These are phyloP conservation scores for Colletotrichum theobromicola DNA, from an alignment of 2,329 filamentous ascomycete genomes.

Conservation along the genomic window DNA sequence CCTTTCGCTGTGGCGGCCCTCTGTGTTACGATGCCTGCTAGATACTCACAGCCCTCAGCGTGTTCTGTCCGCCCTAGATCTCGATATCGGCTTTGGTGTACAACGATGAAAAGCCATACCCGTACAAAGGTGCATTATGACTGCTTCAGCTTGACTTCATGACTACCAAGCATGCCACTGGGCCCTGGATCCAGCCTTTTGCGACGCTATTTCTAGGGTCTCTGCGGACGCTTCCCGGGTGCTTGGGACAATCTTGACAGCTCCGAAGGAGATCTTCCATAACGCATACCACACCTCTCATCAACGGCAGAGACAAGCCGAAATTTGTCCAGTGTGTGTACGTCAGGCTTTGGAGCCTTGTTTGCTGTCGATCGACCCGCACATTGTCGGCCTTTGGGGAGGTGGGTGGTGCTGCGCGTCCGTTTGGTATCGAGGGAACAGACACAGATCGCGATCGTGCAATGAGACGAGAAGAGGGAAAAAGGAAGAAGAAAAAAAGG, in stretches of 20 bases:
- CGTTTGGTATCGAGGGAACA: neutral
- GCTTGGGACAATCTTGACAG: neutral
- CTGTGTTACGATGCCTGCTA: neutral
- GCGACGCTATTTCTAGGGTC: constrained; percentile 1
- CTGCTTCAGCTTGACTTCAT: neutral
- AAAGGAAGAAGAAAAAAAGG: neutral
- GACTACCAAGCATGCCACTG: neutral
- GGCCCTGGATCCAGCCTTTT: neutral
- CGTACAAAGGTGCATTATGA: neutral
- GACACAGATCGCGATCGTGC: neutral
- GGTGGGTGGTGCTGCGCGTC: neutral
- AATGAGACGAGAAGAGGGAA: neutral
- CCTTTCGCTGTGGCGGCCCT: neutral
- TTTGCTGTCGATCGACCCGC: neutral
- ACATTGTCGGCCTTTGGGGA: neutral
- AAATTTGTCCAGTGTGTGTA: neutral
- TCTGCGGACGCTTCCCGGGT: neutral
- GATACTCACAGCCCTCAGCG: neutral
- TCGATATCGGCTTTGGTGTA: neutral
- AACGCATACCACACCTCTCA: neutral
- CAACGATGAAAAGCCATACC: neutral
- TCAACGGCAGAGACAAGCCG: neutral
- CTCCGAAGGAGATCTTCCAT: neutral
- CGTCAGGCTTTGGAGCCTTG: neutral
- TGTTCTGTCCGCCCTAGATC: neutral